Conservation (phyloP, 2,329 filamentous ascomycete genomes). For the Dactylonectria macrodidyma region DNA sequence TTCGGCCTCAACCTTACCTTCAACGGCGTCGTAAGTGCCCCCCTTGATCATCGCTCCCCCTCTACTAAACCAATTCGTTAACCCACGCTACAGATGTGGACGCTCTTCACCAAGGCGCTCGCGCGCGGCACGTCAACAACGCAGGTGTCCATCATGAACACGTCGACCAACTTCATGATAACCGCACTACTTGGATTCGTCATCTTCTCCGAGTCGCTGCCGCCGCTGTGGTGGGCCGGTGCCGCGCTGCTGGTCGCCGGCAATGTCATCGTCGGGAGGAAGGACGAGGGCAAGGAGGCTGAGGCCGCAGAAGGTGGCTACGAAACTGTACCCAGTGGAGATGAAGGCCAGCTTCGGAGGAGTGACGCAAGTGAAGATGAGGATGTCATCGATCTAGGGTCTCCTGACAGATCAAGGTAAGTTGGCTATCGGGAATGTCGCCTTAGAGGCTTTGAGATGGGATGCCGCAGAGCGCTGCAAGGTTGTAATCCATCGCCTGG, state of each 20-base stretch:
- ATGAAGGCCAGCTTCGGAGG: slow-evolving; percentile 37
- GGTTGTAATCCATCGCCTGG: background rate
- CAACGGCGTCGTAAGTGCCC: slow-evolving; percentile 74
- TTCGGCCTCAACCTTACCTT: slow-evolving; percentile 82
- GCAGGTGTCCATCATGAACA: slow-evolving; percentile 86
- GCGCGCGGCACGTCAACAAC: slow-evolving; percentile 81
- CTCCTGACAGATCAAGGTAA: slow-evolving; percentile 40
- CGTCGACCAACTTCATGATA: slow-evolving; percentile 84
- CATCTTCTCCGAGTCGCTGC: slow-evolving; percentile 80
- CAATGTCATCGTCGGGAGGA: slow-evolving; percentile 82
- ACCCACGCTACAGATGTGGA: slow-evolving; percentile 75
- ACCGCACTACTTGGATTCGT: slow-evolving; percentile 79
- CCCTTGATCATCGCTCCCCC: background rate
- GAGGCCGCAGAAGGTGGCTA: slow-evolving; percentile 48
- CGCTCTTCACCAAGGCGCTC: slow-evolving; percentile 85
- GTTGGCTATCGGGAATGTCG: background rate
- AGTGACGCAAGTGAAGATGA: slow-evolving; percentile 50
- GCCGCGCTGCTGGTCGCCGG: slow-evolving; percentile 80
- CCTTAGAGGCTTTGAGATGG: background rate
- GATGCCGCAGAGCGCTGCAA: background rate
- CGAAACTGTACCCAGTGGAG: slow-evolving; percentile 48
- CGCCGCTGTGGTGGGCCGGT: slow-evolving; percentile 83
- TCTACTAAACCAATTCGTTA: slow-evolving; percentile 9
- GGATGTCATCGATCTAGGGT: slow-evolving; percentile 53
- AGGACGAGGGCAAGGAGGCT: slow-evolving; percentile 66